Conservation (phyloP, 768 basidiomycete species). For the Calocera viscosa region DNA sequence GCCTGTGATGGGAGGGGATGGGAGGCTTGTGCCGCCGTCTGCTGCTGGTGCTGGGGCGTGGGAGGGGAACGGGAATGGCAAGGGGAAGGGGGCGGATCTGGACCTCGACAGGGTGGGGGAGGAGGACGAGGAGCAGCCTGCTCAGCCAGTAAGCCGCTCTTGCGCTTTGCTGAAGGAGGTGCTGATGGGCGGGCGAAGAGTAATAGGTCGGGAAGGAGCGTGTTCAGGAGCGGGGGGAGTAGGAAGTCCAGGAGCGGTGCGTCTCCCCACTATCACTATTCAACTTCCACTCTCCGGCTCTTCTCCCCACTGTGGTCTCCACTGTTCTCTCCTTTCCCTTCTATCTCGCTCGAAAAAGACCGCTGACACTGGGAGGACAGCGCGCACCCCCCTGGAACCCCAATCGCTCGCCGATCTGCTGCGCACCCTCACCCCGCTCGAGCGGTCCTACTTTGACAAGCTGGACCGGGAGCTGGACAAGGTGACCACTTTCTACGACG, state of each 20-base stretch:
- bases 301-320: no score
- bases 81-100: background rate
- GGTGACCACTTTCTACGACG: slow-evolving; percentile 69
- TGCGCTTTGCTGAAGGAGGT: background rate
- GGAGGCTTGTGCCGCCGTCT: no score
- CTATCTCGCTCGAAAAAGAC: no score
- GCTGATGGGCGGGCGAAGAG: background rate
- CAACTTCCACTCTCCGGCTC: no score
- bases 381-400: background rate
- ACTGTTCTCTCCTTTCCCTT: no score
- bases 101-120: background rate
- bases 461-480: slow-evolving; percentile 74
- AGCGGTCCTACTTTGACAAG: slow-evolving; percentile 60
- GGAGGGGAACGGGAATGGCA: background rate
- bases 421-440: slow-evolving; percentile 43
- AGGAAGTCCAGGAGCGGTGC: no score
- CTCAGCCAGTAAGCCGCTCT: background rate
- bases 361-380: no score
- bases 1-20: no score
- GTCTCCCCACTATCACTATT: no score
- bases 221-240: no score
- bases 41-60: no score
- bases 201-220: background rate
- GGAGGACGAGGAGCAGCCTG: background rate
- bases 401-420: slow-evolving; percentile 30